Percentiles rank a stretch among this genome's conserved stretches.
Evolutionary conservation across 805 yeast genomes (phyloP).

Genomic region (Saccharomycopsis sp.): DNA sequence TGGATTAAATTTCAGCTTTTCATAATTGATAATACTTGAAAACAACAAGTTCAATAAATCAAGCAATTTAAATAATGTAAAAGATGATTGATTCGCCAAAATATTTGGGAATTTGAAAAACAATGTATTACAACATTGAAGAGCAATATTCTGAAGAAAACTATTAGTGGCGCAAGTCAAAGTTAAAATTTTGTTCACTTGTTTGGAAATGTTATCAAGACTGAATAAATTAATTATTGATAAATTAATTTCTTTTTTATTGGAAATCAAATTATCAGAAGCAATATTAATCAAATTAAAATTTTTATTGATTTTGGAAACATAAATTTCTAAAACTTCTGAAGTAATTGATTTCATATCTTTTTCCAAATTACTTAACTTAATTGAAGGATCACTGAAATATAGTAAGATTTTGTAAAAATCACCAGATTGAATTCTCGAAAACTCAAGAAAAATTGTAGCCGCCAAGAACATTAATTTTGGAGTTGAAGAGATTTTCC

Average conservation of each 20-base stretch:
- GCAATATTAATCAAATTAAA: conserved; percentile 1
- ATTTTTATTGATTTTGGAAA: conserved; percentile 3
- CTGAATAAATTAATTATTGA: conserved; percentile 45
- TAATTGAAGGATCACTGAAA: conserved; percentile 77
- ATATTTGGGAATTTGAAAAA: conserved; percentile 63
- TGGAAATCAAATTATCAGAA: neutral
- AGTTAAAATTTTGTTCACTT: conserved; percentile 56
- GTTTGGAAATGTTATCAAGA: conserved; percentile 25
- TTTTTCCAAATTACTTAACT: conserved; percentile 56
- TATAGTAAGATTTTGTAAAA: conserved; percentile 70
- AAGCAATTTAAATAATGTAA: conserved; percentile 53
- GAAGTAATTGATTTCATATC: conserved; percentile 29
- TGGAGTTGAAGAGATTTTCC: conserved; percentile 27
- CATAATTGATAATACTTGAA: conserved; percentile 75
- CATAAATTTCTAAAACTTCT: conserved; percentile 5
- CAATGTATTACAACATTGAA: conserved; percentile 62
- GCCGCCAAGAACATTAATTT: conserved; percentile 85
- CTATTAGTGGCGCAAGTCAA: conserved; percentile 70
- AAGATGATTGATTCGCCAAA: conserved; percentile 58
- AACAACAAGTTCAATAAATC: conserved; percentile 73
- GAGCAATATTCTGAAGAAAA: conserved; percentile 68
- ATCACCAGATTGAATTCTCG: conserved; percentile 71
- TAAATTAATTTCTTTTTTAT: neutral
- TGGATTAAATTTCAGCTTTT: conserved; percentile 77
- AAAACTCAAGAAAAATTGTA: conserved; percentile 62